Evolutionary conservation across 2,329 filamentous ascomycete genomes (phyloP).

Genomic region (Ascochyta koolunga): DNA sequence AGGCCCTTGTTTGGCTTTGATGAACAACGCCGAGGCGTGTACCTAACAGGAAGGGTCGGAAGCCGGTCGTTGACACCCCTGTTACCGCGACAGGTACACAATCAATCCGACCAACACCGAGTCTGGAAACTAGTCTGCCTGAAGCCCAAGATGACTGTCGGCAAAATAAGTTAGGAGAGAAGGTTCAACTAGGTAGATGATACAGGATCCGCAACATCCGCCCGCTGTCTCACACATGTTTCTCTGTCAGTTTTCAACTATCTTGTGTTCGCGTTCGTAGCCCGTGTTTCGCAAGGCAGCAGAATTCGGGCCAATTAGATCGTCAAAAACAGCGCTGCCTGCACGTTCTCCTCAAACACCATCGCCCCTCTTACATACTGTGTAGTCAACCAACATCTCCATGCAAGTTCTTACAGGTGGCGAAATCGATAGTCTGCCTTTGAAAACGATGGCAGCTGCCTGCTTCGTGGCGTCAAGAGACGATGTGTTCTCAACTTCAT

Average conservation of each 20-base stretch:
- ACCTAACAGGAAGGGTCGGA: conserved; percentile 7
- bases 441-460: neutral
- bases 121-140: conserved; percentile 15
- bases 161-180: conserved; percentile 5
- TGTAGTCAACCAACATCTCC: neutral
- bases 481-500: neutral
- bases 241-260: conserved; percentile 18
- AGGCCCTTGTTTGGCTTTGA: conserved; percentile 20
- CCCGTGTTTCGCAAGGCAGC: conserved; percentile 38
- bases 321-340: conserved; percentile 31
- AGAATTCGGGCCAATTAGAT: conserved; percentile 35
- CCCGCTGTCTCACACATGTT: conserved; percentile 26
- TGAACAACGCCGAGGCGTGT: conserved; percentile 16
- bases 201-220: conserved; percentile 22
- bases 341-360: conserved; percentile 13
- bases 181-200: conserved; percentile 14
- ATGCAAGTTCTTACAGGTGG: neutral
- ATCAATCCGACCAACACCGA: conserved; percentile 14
- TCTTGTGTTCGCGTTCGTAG: conserved; percentile 18
- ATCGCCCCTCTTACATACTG: conserved; percentile 1
- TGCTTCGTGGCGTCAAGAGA: neutral
- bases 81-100: conserved; percentile 13
- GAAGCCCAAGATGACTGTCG: conserved; percentile 2
- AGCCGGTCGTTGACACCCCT: conserved; percentile 12
- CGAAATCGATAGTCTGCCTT: conserved; percentile 5